These are phyloP conservation scores for Eudorina sp. DNA, from an alignment of 139 green algal genomes.

Conservation along the genomic window DNA sequence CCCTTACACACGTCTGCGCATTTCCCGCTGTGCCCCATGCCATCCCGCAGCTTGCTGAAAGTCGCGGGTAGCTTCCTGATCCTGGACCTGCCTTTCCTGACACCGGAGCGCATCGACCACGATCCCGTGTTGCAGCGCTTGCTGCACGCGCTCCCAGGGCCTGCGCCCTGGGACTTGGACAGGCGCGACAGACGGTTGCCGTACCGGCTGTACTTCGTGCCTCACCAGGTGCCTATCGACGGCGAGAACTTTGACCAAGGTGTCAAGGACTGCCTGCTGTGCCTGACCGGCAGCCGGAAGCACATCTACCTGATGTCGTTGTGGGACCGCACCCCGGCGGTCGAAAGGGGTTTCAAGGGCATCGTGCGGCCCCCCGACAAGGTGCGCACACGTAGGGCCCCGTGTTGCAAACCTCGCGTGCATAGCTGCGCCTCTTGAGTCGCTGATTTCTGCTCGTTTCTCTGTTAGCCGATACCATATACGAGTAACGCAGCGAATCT, in stretches of 20 bases:
- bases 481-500: too few species aligned
- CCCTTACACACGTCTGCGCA: too few species aligned
- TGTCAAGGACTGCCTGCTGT: conserved; percentile 2
- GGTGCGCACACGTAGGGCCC: too few species aligned
- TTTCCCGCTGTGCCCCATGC: too few species aligned
- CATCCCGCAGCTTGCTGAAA: too few species aligned
- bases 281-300: conserved; percentile 3
- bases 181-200: background rate
- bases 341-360: background rate
- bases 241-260: background rate
- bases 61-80: background rate
- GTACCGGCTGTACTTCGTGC: conserved; percentile 6
- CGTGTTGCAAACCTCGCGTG: too few species aligned
- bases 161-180: background rate
- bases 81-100: background rate
- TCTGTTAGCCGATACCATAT: too few species aligned
- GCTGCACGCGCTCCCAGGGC: background rate
- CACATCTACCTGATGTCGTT: background rate
- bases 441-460: too few species aligned
- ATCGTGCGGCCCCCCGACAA: background rate
- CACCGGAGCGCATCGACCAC: background rate
- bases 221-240: background rate
- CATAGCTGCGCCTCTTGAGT: too few species aligned
- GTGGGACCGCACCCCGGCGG: background rate
- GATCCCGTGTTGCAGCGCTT: background rate